Conservation (phyloP, 495 filamentous ascomycete genomes). For the Tuber melanosporum region DNA sequence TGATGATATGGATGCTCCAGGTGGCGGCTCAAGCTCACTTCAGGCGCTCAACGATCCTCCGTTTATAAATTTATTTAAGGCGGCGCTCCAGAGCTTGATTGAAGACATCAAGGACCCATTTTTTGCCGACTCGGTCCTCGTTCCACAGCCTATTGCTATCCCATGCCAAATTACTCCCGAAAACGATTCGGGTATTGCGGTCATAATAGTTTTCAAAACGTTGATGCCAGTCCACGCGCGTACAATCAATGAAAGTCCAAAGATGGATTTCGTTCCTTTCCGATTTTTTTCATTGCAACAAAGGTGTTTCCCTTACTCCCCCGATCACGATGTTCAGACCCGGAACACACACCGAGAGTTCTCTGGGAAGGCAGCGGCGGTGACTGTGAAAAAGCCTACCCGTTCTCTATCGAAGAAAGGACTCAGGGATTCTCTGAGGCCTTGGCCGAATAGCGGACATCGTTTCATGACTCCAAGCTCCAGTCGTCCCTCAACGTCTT, state of each 20-base stretch:
- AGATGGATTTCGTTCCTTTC: constrained; percentile 29
- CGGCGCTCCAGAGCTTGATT: constrained; percentile 17
- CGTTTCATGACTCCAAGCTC: not conserved
- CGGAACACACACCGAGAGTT: constrained; percentile 36
- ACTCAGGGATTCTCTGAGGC: constrained; percentile 9
- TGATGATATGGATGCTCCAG: not conserved
- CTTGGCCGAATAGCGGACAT: constrained; percentile 23
- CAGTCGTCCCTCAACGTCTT: constrained; percentile 30
- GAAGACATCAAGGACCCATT: constrained; percentile 26
- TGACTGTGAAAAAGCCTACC: constrained; percentile 7
- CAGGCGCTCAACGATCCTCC: constrained; percentile 9
- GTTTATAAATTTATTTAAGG: constrained; percentile 17
- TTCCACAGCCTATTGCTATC: constrained; percentile 21
- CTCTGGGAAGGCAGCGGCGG: constrained; percentile 21
- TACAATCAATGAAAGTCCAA: constrained; percentile 17
- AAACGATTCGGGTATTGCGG: constrained; percentile 22
- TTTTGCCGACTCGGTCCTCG: constrained; percentile 24
- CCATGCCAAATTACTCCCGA: constrained; percentile 23
- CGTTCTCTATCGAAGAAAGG: constrained; percentile 5
- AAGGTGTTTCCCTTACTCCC: constrained; percentile 31
- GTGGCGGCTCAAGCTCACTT: not conserved
- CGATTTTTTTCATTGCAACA: constrained; percentile 35
- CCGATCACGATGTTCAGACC: constrained; percentile 35
- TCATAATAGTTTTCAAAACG: constrained; percentile 34
- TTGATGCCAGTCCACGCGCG: constrained; percentile 34